Conservation (phyloP, 169 alveolate genomes). For the Plasmodium coatneyi region DNA sequence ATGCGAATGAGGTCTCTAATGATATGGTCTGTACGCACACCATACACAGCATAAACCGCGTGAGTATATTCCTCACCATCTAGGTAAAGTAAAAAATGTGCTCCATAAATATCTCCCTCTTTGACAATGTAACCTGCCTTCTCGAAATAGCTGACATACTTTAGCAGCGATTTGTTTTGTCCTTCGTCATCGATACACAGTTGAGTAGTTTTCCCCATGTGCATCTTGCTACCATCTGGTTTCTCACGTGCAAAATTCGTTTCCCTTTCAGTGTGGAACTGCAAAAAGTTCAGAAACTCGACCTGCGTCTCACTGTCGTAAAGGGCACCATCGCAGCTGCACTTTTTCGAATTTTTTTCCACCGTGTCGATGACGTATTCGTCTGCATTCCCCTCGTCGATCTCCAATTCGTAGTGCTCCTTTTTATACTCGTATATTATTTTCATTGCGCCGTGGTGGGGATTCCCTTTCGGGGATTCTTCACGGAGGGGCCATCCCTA, state of each 20-base stretch:
- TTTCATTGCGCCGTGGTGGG: conserved; percentile 20
- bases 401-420: conserved; percentile 29
- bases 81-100: conserved; percentile 51
- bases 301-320: conserved; percentile 2
- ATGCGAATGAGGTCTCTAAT: conserved; percentile 41
- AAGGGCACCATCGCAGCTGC: not conserved
- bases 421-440: conserved; percentile 40
- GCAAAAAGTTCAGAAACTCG: conserved; percentile 52
- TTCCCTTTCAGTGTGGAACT: not conserved
- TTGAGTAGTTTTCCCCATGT: not conserved
- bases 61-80: conserved; percentile 44
- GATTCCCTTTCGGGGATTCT: not conserved
- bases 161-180: not conserved
- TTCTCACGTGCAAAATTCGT: not conserved
- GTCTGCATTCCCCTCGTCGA: conserved; percentile 46
- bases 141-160: conserved; percentile 27
- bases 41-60: conserved; percentile 49
- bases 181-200: not conserved
- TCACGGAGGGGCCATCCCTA: not conserved
- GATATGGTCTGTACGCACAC: not conserved
- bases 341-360: conserved; percentile 45
- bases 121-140: conserved; percentile 15
- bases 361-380: conserved; percentile 19
- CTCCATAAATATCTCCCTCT: conserved; percentile 53
- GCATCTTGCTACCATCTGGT: not conserved